Conservation (phyloP, 116 monocot genomes). For the Thalassia testudinum region DNA sequence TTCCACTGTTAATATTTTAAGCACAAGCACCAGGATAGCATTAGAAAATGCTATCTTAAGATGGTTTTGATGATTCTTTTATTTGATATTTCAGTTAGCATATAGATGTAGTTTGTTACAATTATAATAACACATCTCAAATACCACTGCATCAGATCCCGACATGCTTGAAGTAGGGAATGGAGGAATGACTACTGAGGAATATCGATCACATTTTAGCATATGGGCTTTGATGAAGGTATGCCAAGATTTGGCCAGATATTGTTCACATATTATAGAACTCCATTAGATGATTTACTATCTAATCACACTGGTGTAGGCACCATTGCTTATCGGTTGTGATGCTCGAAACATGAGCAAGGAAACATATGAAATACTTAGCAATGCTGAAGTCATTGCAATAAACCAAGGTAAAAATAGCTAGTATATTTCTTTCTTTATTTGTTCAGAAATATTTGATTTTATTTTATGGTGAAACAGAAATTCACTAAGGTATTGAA, state of each 20-base stretch:
- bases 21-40: too few species aligned
- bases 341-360: constrained; percentile 58
- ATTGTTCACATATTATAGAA: too few species aligned
- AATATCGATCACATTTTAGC: constrained; percentile 60
- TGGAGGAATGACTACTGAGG: constrained; percentile 44
- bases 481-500: too few species aligned
- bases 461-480: too few species aligned
- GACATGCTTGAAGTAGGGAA: constrained; percentile 61
- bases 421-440: background rate
- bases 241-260: background rate
- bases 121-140: too few species aligned
- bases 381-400: constrained; percentile 60
- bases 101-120: too few species aligned
- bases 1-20: too few species aligned
- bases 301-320: constrained; percentile 8
- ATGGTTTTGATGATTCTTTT: too few species aligned
- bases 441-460: background rate
- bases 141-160: constrained; percentile 20
- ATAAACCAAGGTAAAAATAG: constrained; percentile 62
- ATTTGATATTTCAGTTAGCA: background rate
- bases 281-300: too few species aligned
- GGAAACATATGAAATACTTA: constrained; percentile 40
- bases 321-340: constrained; percentile 62
- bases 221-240: constrained; percentile 60
- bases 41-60: too few species aligned